Percentiles rank a stretch among this genome's conserved stretches.
Conservation (phyloP, 2,329 filamentous ascomycete species). For the Botrytis deweyae region DNA sequence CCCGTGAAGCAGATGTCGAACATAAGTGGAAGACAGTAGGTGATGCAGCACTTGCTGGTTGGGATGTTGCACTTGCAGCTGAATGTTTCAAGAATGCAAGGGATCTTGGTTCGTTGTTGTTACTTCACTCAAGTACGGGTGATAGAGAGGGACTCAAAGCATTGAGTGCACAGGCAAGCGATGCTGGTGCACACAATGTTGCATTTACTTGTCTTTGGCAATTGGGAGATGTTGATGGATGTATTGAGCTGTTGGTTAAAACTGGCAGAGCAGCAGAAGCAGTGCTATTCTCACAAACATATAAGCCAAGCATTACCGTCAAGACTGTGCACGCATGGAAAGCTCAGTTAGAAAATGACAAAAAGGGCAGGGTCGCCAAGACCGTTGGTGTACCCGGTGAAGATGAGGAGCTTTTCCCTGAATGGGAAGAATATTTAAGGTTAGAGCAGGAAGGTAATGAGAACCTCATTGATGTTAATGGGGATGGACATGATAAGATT, state of each 20-base stretch:
- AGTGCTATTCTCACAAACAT: slow-evolving; percentile 90
- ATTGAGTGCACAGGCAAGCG: slow-evolving; percentile 72
- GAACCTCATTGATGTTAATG: slow-evolving; percentile 37
- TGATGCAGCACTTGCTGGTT: slow-evolving; percentile 80
- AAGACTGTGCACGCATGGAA: slow-evolving; percentile 78
- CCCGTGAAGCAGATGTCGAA: slow-evolving; percentile 79
- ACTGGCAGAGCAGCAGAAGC: slow-evolving; percentile 83
- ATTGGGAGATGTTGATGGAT: slow-evolving; percentile 76
- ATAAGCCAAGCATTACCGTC: slow-evolving; percentile 76
- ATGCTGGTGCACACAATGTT: slow-evolving; percentile 82
- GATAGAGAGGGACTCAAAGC: slow-evolving; percentile 71
- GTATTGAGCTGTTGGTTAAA: slow-evolving; percentile 73
- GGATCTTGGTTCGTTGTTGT: slow-evolving; percentile 83
- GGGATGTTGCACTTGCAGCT: slow-evolving; percentile 84
- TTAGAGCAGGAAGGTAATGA: slow-evolving; percentile 68
- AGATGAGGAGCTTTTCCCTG: slow-evolving; percentile 87
- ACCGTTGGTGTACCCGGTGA: slow-evolving; percentile 79
- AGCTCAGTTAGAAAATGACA: slow-evolving; percentile 73
- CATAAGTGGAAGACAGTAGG: slow-evolving; percentile 99
- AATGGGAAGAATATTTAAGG: slow-evolving; percentile 89
- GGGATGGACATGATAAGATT: slow-evolving; percentile 22
- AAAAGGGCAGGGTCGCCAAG: slow-evolving; percentile 82
- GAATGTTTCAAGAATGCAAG: slow-evolving; percentile 92
- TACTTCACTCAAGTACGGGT: slow-evolving; percentile 83
- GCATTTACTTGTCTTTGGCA: slow-evolving; percentile 91